Evolutionary conservation across 192 early-diverging fungal genomes (phyloP), one percentile per base, ranked within the genome.

Genomic region (Backusella sp.): DNA sequence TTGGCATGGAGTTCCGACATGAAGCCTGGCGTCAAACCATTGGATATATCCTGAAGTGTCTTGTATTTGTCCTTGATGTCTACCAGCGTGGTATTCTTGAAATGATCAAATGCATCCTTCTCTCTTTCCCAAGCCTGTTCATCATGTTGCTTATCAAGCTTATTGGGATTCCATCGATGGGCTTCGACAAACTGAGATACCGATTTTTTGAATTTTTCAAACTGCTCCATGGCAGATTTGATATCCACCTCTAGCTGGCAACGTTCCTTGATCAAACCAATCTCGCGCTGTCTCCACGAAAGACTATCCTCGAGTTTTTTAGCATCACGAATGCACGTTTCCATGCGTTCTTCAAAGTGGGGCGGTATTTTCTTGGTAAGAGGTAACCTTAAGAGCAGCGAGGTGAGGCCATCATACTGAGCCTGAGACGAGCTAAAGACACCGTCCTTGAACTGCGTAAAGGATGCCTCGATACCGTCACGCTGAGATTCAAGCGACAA

Each of bases 1-100:
- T 76, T 76, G 6, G 34, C 19, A 70, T 67, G 68, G 6, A 67
- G 46, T 34, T 76, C 75, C n/a, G 67, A 53, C 23, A 76, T 70
- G 17, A 76, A 53, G 0, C 44, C 30, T 7, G 67, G 66, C 1
- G 37, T 76, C 11, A 52, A 56, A 15, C 9, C 23, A 36, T 42
- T 68, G 26, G 75, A 66, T 30, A 32, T 59, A 6, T 21, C 34
- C 53, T 59, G 28, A 7, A 76, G 36, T 26, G 3, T 26, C 17
- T 46, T 37, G 26, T 46, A 67, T 11, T 34, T 68, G 7, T 42
- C 49, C 68, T 70, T 68, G 35, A 76, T 66, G 0, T 32, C 30
- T 14, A 44, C 6, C 8, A 65, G 41, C 1, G 28, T 49, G 0
- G 37, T n/a, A 17, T 36, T 1, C 26, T 44, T 39, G 34, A 44